Conservation (phyloP, 2,329 filamentous ascomycete species). For the Exophiala calicioides region DNA sequence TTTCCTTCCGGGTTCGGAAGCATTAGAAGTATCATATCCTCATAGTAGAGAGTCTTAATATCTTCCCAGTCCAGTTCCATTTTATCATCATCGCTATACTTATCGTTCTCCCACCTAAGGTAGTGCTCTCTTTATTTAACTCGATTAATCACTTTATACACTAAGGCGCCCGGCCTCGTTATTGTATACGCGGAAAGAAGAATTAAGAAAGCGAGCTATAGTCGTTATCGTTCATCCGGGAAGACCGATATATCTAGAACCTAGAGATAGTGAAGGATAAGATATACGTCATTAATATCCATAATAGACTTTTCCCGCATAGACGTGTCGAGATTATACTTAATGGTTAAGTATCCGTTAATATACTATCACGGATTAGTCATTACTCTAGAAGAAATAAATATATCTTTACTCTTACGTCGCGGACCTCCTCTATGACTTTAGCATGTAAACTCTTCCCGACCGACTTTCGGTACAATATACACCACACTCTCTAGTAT, state of each 20-base stretch:
- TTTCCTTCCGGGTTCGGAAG: conserved; percentile 15
- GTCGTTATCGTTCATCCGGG: conserved; percentile 1
- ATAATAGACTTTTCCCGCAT: conserved; percentile 6
- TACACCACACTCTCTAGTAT: conserved; percentile 1
- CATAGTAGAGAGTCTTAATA: conserved; percentile 13
- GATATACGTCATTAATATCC: conserved; percentile 1
- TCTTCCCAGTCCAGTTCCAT: conserved; percentile 11
- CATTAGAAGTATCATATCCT: conserved; percentile 13
- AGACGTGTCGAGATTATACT: conserved; percentile 13
- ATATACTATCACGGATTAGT: conserved; percentile 10
- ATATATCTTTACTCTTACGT: neutral
- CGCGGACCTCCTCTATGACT: neutral
- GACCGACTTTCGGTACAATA: too few species aligned
- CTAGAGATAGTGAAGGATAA: conserved; percentile 13
- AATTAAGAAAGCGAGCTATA: conserved; percentile 3
- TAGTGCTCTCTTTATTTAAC: conserved; percentile 6
- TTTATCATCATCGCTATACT: conserved; percentile 8
- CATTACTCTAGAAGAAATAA: conserved; percentile 5
- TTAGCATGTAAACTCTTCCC: too few species aligned
- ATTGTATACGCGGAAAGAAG: conserved; percentile 2
- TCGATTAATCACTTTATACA: conserved; percentile 5
- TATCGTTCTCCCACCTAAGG: conserved; percentile 12
- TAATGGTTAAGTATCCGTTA: conserved; percentile 8
- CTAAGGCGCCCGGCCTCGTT: conserved; percentile 4
- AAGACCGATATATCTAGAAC: conserved; percentile 6